Evolutionary conservation across 1,284 basidiomycete genomes (phyloP), one percentile per base, ranked within the genome.

Genomic region (Fomitopsis betulina): DNA sequence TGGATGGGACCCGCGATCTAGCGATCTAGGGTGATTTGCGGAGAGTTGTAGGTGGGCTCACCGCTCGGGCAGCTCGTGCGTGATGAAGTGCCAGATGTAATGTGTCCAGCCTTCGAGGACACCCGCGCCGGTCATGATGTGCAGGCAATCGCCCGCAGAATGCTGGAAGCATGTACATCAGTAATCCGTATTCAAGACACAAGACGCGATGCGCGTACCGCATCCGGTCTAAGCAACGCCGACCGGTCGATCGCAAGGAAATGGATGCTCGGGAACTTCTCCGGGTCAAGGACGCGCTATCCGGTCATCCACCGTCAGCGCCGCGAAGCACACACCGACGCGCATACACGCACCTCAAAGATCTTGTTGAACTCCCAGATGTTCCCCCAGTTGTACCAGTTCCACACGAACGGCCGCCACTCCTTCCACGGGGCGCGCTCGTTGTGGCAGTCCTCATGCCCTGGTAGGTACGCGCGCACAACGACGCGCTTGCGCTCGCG

Each of bases 101-200:
- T 84, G 80, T 15, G 84, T 77, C 85, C 85, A 88, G n/a, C 84
- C 84, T 69, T 88, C 86, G 32, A 87, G 72, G 40, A 87, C 83
- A 38, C 85, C 86, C 5, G 82, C 69, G 40, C 86, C 86, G 1
- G 81, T 70, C 75, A 87, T 78, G 59, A 87, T 79, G 58, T 88
- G 86, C 21, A 87, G 72, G 62, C 86, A 87, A 67, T 87, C 86
- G 10, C 81, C 76, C 17, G 79, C 65, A 0, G 79, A 68, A 62
- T 87, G 86, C 81, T 85, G 62, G 21, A 21, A 58, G 27, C 15
- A 40, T 56, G 40, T 15, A n/a, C 21, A 33, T 58, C 32, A 56
- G 52, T 40, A 13, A 10, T 5, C 27, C 27, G 7, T 33, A 3
- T 21, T 35, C 21, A 50, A 53, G 12, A 49, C 23, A 43, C 42